Percentiles rank a stretch among this genome's conserved stretches.
phyloP scores from a whole-genome alignment of 1,284 basidiomycete genomes.

The Tilletia horrida region DNA sequence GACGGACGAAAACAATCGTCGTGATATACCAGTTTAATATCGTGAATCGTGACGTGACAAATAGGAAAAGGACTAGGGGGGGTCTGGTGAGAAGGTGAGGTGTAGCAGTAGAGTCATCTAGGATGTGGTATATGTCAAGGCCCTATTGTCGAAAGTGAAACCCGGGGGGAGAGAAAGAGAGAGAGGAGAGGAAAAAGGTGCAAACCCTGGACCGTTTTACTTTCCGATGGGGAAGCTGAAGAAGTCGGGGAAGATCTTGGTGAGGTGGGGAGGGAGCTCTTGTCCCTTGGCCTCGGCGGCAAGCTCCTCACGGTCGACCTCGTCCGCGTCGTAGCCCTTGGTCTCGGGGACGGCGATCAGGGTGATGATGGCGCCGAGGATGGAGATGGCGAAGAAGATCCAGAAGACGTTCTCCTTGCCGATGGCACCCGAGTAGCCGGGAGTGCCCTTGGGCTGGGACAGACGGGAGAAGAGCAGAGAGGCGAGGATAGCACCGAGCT shows the following conservation, averaged over 20 bases:
- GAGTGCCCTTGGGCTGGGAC: background rate
- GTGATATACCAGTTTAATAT: background rate
- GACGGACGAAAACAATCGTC: background rate
- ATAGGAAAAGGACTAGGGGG: background rate
- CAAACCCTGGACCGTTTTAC: background rate
- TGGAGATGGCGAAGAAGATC: slow-evolving; percentile 50
- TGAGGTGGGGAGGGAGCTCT: slow-evolving; percentile 1
- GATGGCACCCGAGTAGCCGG: slow-evolving; percentile 15
- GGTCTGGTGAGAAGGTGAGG: background rate
- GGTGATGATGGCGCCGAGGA: slow-evolving; percentile 41
- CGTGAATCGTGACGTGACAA: slow-evolving; percentile 8
- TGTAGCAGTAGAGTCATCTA: slow-evolving; percentile 6
- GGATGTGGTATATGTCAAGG: slow-evolving; percentile 9
- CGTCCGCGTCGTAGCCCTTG: slow-evolving; percentile 47
- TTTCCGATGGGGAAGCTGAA: background rate
- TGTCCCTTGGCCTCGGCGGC: slow-evolving; percentile 25
- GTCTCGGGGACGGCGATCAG: slow-evolving; percentile 44
- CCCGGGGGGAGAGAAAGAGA: slow-evolving; percentile 3
- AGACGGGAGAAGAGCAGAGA: slow-evolving; percentile 47
- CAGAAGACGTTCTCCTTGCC: slow-evolving; percentile 44
- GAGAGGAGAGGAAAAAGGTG: background rate
- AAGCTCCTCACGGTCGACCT: slow-evolving; percentile 45
- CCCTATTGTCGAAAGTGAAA: background rate
- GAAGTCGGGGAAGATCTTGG: background rate
- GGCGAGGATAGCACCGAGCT: slow-evolving; percentile 59